These are phyloP conservation scores for Pseudocercospora musae DNA, from an alignment of 2,329 filamentous ascomycete genomes.

Conservation along the genomic window DNA sequence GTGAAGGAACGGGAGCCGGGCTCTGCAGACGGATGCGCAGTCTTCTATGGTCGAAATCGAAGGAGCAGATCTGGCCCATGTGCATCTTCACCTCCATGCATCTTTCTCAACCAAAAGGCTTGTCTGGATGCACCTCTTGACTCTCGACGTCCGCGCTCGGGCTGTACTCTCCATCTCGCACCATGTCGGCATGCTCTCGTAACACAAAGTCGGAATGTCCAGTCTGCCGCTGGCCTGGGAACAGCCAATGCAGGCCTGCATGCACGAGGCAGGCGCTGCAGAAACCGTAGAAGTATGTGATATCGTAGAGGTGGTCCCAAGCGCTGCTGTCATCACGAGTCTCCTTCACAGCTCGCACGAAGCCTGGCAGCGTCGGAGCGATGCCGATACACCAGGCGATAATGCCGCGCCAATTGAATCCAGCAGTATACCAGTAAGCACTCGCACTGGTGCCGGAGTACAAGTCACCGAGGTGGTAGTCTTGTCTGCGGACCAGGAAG, in stretches of 20 bases:
- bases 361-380: slow-evolving; percentile 17
- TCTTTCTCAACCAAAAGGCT: neutral
- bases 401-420: slow-evolving; percentile 25
- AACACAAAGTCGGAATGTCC: slow-evolving; percentile 16
- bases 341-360: slow-evolving; percentile 14
- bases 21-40: no score
- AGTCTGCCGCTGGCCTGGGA: slow-evolving; percentile 12
- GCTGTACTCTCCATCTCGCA: neutral
- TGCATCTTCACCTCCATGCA: no score
- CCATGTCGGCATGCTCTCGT: slow-evolving; percentile 12
- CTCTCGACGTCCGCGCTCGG: neutral
- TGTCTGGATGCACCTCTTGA: neutral
- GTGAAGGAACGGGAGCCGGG: no score
- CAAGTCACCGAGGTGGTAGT: slow-evolving; percentile 21
- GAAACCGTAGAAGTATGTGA: slow-evolving; percentile 22
- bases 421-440: slow-evolving; percentile 21
- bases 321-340: slow-evolving; percentile 3
- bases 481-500: slow-evolving; percentile 32
- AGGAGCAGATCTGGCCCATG: no score
- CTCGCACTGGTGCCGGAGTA: slow-evolving; percentile 16
- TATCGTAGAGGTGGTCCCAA: slow-evolving; percentile 18
- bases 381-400: slow-evolving; percentile 19
- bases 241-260: slow-evolving; percentile 6
- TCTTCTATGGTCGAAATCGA: no score
- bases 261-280: slow-evolving; percentile 10